Percentiles rank a stretch among this genome's conserved stretches.
phyloP scores from a whole-genome alignment of 306 rosid species.

The Quercus bicolor region DNA sequence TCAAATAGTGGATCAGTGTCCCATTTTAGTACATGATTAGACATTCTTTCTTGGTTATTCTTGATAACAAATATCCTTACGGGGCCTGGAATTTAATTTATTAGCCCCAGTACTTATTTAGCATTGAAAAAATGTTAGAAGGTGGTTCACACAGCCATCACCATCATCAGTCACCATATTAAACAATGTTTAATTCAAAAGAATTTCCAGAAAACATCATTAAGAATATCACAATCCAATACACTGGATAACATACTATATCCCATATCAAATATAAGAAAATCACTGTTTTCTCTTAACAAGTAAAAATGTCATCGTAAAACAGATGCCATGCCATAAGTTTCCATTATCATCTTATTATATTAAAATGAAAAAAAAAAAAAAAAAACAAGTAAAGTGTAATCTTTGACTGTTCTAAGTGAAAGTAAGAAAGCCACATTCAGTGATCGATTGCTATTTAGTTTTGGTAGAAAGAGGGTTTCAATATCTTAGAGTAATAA shows the following conservation, averaged over 20 bases:
- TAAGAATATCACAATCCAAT: constrained; percentile 23
- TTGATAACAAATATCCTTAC: constrained; percentile 17
- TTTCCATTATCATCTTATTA: no score
- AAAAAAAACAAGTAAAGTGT: background rate
- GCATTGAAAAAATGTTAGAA: constrained; percentile 36
- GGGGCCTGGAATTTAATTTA: constrained; percentile 29
- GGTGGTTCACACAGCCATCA: constrained; percentile 22
- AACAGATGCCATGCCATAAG: no score
- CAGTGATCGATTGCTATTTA: constrained; percentile 21
- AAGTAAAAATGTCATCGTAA: no score
- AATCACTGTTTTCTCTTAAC: no score
- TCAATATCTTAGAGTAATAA: constrained; percentile 26
- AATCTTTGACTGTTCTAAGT: constrained; percentile 21
- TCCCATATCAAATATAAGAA: background rate
- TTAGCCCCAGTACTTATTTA: constrained; percentile 19
- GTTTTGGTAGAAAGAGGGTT: constrained; percentile 34
- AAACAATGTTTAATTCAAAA: constrained; percentile 10
- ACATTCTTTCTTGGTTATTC: constrained; percentile 18
- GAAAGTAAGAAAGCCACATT: constrained; percentile 28
- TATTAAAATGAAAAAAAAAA: background rate
- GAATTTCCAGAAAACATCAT: constrained; percentile 25
- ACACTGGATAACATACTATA: background rate
- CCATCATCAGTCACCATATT: constrained; percentile 30
- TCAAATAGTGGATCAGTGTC: constrained; percentile 26
- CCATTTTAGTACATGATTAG: constrained; percentile 24